phyloP scores from a whole-genome alignment of 495 filamentous ascomycete species.

The Aspergillus coremiiformis region DNA sequence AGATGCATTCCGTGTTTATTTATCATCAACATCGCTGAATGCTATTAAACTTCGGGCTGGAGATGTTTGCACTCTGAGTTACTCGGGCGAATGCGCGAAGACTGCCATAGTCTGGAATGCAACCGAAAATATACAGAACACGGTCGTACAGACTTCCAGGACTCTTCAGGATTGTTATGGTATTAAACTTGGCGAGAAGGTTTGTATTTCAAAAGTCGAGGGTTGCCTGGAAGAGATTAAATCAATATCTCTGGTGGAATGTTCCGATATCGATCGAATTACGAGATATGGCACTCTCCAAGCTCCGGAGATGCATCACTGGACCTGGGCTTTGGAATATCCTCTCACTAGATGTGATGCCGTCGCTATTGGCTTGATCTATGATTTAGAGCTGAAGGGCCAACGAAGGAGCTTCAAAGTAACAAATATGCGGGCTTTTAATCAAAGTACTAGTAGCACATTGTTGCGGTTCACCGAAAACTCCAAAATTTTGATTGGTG shows the following conservation, averaged over 20 bases:
- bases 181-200: slow-evolving; percentile 55
- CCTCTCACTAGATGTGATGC: slow-evolving; percentile 43
- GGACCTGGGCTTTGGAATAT: slow-evolving; percentile 58
- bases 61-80: slow-evolving; percentile 48
- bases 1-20: slow-evolving; percentile 58
- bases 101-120: slow-evolving; percentile 62
- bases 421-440: slow-evolving; percentile 24
- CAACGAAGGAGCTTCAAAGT: slow-evolving; percentile 41
- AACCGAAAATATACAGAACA: slow-evolving; percentile 54
- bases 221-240: slow-evolving; percentile 33
- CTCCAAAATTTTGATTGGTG: slow-evolving; percentile 30
- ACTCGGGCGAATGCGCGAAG: slow-evolving; percentile 31
- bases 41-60: slow-evolving; percentile 53
- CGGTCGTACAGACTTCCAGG: slow-evolving; percentile 58
- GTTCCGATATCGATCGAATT: slow-evolving; percentile 34
- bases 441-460: slow-evolving; percentile 22
- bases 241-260: slow-evolving; percentile 44
- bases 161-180: slow-evolving; percentile 56
- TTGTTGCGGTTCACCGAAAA: slow-evolving; percentile 29
- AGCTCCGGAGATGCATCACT: slow-evolving; percentile 45
- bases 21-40: slow-evolving; percentile 57
- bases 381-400: slow-evolving; percentile 42
- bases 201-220: slow-evolving; percentile 44
- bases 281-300: slow-evolving; percentile 26
- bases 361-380: slow-evolving; percentile 35